Base-by-base conservation (phyloP, 768 basidiomycete genomes). In the Naganishia onofrii region DNA sequence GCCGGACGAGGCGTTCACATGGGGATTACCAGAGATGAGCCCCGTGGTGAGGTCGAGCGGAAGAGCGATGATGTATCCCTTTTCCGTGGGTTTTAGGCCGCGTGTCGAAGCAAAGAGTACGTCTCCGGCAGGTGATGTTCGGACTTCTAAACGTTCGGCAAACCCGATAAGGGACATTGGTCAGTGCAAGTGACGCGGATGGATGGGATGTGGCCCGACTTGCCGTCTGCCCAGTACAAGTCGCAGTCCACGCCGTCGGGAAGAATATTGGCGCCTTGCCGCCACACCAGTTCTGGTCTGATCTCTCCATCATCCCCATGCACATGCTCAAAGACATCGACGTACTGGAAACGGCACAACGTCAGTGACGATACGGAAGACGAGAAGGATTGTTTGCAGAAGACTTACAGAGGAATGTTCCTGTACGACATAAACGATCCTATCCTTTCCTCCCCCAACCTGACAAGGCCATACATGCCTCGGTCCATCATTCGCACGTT, bases 381-480 rank as follows among this genome's bases (percentile, higher is more conserved):
- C 12, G 36, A 5, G 6, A 36, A 5, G 36, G 5, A 36, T 36
- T 12, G 5, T 12, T 64, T 5, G 8, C 3, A n/a, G 28, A 52
- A n/a, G 0, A 70, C 70, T 73, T 66, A 75, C 71, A 10, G 70
- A 72, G 17, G 76, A 74, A 38, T 78, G 77, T 64, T 78, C 77
- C 42, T 78, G 77, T 19, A 78, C 56, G 8, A 68, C 69, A 64
- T 76, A 78, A 17, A 76, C 77, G 65, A 75, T 71, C 26, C 60
- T 54, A 36, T 63, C 46, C 60, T 63, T 63, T 12, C 60, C 60
- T 26, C 36, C 38, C 5, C 77, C 76, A 58, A 74, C 71, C 23
- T 76, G 74, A 68, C 76, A 76, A 4, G 77, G 77, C 69, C 74
- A 75, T 7, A 71, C 77, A 56, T 76, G 77, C 26, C 77, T 65